Evolutionary conservation across 495 filamentous ascomycete species (phyloP).

Genomic region (Penicillium cosmopolitanum): DNA sequence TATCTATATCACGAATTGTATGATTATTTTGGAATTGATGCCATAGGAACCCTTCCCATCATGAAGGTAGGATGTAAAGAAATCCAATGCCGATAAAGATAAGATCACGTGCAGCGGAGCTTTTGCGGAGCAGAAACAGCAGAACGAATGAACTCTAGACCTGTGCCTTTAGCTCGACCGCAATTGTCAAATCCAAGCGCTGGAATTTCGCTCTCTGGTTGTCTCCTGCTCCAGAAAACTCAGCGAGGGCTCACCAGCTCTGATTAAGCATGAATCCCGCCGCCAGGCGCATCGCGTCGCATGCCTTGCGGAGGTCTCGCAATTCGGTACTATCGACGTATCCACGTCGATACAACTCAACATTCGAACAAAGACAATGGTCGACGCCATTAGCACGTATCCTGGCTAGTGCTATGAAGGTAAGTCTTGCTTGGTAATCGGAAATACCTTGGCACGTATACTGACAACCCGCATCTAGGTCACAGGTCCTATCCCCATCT

Average conservation of each 20-base stretch:
- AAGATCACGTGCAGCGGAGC: slow-evolving; percentile 37
- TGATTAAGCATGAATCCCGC: slow-evolving; percentile 36
- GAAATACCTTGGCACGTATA: neutral
- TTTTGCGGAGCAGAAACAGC: slow-evolving; percentile 30
- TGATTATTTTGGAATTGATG: slow-evolving; percentile 18
- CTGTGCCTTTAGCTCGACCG: neutral
- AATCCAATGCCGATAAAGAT: slow-evolving; percentile 26
- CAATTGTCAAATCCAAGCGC: neutral
- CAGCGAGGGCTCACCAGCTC: neutral
- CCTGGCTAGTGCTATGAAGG: slow-evolving; percentile 81
- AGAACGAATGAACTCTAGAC: neutral
- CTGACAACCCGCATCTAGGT: slow-evolving; percentile 46
- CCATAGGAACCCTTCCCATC: neutral
- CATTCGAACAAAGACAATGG: slow-evolving; percentile 62
- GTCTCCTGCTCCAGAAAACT: neutral
- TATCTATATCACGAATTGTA: slow-evolving; percentile 31
- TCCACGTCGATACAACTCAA: slow-evolving; percentile 40
- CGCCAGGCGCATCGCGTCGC: slow-evolving; percentile 39
- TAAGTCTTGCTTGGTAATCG: slow-evolving; percentile 34
- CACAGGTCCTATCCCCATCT: slow-evolving; percentile 89
- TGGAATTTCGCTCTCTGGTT: neutral
- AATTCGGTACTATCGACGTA: slow-evolving; percentile 16
- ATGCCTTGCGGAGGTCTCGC: slow-evolving; percentile 32
- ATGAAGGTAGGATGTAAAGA: neutral
- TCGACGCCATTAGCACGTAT: slow-evolving; percentile 88